These are phyloP conservation scores for Wickerhamomyces bisporus DNA, from an alignment of 805 yeast species.

Conservation along the genomic window DNA sequence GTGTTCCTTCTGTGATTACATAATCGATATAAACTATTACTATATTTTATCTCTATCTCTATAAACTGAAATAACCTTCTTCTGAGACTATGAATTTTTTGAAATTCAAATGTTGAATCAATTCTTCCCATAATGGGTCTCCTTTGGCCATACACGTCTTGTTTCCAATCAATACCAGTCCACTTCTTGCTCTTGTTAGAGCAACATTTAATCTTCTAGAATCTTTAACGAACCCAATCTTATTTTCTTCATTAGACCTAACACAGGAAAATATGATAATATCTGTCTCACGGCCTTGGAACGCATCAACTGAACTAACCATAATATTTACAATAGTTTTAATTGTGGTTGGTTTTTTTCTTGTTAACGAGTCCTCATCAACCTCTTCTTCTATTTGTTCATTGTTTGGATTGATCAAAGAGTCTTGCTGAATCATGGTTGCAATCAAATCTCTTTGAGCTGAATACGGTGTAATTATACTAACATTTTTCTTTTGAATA, in stretches of 20 bases:
- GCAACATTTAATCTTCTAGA: constrained; percentile 65
- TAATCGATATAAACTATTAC: background rate
- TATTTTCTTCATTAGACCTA: constrained; percentile 49
- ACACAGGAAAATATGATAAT: constrained; percentile 73
- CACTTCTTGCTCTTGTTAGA: constrained; percentile 62
- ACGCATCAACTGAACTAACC: constrained; percentile 70
- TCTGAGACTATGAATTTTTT: constrained; percentile 15
- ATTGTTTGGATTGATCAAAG: constrained; percentile 49
- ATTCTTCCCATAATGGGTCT: constrained; percentile 45
- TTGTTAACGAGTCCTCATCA: constrained; percentile 43
- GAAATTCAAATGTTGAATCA: constrained; percentile 35
- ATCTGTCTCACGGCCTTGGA: constrained; percentile 85
- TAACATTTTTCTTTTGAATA: constrained; percentile 46
- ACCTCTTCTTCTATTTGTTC: constrained; percentile 44
- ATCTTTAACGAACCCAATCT: constrained; percentile 60
- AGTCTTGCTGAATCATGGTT: constrained; percentile 40
- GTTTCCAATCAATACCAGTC: constrained; percentile 60
- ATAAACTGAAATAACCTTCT: background rate
- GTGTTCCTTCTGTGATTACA: background rate
- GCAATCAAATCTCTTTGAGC: constrained; percentile 68
- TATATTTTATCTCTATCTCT: background rate
- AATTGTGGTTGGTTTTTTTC: constrained; percentile 14
- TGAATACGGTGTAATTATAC: constrained; percentile 71
- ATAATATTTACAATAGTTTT: constrained; percentile 38
- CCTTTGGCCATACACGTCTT: constrained; percentile 41